Evolutionary conservation across 106 monocot species (phyloP).

Genomic region (Ottelia alismoides): DNA sequence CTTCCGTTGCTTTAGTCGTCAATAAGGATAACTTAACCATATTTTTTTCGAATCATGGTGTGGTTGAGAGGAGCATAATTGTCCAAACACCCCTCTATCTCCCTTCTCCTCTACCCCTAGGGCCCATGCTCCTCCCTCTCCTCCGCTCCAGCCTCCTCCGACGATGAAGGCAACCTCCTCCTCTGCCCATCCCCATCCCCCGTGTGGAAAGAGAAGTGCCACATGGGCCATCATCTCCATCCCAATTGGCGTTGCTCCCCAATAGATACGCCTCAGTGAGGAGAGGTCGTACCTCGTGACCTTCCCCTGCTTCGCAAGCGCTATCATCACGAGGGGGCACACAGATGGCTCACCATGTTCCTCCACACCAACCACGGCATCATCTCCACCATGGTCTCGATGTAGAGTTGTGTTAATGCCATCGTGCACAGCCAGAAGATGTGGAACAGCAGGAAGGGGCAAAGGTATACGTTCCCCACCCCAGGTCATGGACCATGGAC

Average conservation of each 20-base stretch:
- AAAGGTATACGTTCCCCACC: slow-evolving; percentile 31
- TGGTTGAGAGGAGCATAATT: too few species aligned
- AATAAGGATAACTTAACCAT: too few species aligned
- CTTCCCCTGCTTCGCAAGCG: slow-evolving; percentile 64
- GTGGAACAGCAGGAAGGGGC: slow-evolving; percentile 79
- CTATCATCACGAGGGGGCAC: slow-evolving; percentile 68
- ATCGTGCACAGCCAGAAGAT: slow-evolving; percentile 46
- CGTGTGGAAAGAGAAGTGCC: slow-evolving; percentile 18
- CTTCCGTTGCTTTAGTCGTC: too few species aligned
- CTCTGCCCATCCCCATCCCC: too few species aligned
- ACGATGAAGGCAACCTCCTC: too few species aligned
- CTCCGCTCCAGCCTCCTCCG: too few species aligned
- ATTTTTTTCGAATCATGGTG: too few species aligned
- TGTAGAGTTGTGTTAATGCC: slow-evolving; percentile 35
- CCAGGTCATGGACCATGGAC: slow-evolving; percentile 30
- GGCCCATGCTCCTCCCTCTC: too few species aligned
- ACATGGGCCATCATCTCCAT: slow-evolving; percentile 67
- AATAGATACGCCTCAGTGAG: slow-evolving; percentile 34
- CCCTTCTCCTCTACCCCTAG: too few species aligned
- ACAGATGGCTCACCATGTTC: slow-evolving; percentile 32
- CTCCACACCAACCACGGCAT: slow-evolving; percentile 53
- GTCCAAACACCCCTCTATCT: too few species aligned
- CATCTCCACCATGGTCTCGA: slow-evolving; percentile 44
- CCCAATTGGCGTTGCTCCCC: slow-evolving; percentile 58
- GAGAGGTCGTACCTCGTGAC: too few species aligned